Conservation (phyloP, 495 filamentous ascomycete species). For the Penicillium chermesinum region DNA sequence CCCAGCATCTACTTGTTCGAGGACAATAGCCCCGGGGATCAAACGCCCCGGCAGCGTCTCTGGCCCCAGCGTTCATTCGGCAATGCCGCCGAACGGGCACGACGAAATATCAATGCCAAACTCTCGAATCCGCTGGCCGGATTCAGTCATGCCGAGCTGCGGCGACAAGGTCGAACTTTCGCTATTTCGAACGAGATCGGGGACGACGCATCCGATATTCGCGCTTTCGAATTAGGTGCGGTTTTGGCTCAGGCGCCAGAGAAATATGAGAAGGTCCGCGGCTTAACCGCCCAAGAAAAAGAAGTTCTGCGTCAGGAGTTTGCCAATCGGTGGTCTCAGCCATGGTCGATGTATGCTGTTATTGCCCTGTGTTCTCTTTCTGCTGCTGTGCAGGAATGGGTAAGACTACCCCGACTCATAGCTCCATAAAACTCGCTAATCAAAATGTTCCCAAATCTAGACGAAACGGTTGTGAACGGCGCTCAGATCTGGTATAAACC, state of each 20-base stretch:
- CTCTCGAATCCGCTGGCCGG: slow-evolving; percentile 70
- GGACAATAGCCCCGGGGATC: slow-evolving; percentile 10
- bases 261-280: slow-evolving; percentile 48
- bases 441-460: slow-evolving; percentile 23
- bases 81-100: slow-evolving; percentile 45
- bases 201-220: slow-evolving; percentile 54
- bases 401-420: slow-evolving; percentile 24
- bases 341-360: slow-evolving; percentile 62
- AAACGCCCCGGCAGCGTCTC: slow-evolving; percentile 11
- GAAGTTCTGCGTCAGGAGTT: slow-evolving; percentile 57
- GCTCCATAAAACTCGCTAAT: not conserved
- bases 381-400: slow-evolving; percentile 68
- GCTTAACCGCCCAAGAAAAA: slow-evolving; percentile 52
- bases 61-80: slow-evolving; percentile 24
- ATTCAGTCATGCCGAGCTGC: slow-evolving; percentile 53
- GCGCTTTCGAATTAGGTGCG: slow-evolving; percentile 69
- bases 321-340: slow-evolving; percentile 68
- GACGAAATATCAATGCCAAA: slow-evolving; percentile 52
- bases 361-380: slow-evolving; percentile 58
- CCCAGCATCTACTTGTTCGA: slow-evolving; percentile 7
- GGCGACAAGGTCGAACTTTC: slow-evolving; percentile 59
- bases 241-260: slow-evolving; percentile 59
- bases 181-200: slow-evolving; percentile 58
- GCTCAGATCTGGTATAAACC: slow-evolving; percentile 67
- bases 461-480: slow-evolving; percentile 77